phyloP scores from a whole-genome alignment of 768 basidiomycete genomes.

The Russula sp. region DNA sequence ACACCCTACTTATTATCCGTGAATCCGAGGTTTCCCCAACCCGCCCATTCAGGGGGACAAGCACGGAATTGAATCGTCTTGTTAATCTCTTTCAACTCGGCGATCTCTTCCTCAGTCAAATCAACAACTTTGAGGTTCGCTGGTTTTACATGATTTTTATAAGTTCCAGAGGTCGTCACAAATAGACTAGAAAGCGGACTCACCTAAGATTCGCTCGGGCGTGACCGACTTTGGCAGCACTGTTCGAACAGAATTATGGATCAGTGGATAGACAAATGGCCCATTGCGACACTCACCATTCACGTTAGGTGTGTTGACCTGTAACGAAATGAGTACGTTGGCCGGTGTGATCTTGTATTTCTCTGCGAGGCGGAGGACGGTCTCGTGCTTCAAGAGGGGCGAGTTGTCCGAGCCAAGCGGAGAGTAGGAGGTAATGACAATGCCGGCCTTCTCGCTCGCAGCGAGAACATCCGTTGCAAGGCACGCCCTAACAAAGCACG shows the following conservation, averaged over 20 bases:
- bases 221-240: slow-evolving; percentile 79
- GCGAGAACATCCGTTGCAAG: slow-evolving; percentile 58
- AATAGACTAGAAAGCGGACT: slow-evolving; percentile 18
- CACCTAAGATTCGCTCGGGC: slow-evolving; percentile 50
- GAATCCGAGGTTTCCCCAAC: slow-evolving; percentile 57
- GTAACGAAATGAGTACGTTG: slow-evolving; percentile 65
- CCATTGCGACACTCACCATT: slow-evolving; percentile 32
- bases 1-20: slow-evolving; percentile 30
- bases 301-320: slow-evolving; percentile 58
- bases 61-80: slow-evolving; percentile 57
- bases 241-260: slow-evolving; percentile 17
- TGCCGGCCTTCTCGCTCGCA: slow-evolving; percentile 55
- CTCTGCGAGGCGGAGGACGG: slow-evolving; percentile 54
- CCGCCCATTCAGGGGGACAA: slow-evolving; percentile 58
- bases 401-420: slow-evolving; percentile 68
- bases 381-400: slow-evolving; percentile 53
- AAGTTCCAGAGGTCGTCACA: background rate
- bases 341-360: slow-evolving; percentile 52
- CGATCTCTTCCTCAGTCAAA: slow-evolving; percentile 53
- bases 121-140: slow-evolving; percentile 56
- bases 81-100: slow-evolving; percentile 50
- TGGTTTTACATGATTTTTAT: slow-evolving; percentile 20
- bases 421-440: slow-evolving; percentile 70
- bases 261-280: slow-evolving; percentile 17
- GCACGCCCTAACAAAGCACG: slow-evolving; percentile 39